Conservation (phyloP, 768 basidiomycete species). For the Tricholoma bakamatsutake region DNA sequence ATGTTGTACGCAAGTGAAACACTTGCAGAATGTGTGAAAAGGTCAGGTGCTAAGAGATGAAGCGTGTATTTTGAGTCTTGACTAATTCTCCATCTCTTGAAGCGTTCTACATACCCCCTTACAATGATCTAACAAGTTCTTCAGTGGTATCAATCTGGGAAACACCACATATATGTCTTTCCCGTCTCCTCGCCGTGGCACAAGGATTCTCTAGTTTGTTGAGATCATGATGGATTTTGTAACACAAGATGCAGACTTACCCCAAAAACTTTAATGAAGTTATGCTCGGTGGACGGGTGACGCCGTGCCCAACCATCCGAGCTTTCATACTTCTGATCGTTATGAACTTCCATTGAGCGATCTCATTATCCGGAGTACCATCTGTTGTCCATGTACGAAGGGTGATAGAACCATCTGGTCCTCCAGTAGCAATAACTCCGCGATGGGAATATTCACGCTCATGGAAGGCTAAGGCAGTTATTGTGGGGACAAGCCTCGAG, state of each 20-base stretch:
- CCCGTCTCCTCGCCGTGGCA: conserved; percentile 24
- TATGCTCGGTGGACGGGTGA: conserved; percentile 47
- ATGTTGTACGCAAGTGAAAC: too few relatives aligned
- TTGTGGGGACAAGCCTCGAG: conserved; percentile 41
- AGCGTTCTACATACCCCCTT: too few relatives aligned
- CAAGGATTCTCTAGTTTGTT: conserved; percentile 14
- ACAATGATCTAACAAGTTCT: too few relatives aligned
- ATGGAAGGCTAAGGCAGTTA: conserved; percentile 80
- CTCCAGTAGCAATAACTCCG: conserved; percentile 78
- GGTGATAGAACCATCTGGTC: conserved; percentile 67
- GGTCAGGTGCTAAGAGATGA: too few relatives aligned
- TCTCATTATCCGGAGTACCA: conserved; percentile 58
- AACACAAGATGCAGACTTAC: conserved; percentile 33
- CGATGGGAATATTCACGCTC: conserved; percentile 81
- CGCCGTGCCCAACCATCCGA: conserved; percentile 30
- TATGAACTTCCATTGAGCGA: conserved; percentile 71
- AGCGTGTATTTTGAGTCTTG: too few relatives aligned
- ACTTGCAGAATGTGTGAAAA: too few relatives aligned
- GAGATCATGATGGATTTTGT: background rate
- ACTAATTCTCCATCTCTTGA: too few relatives aligned
- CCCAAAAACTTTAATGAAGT: conserved; percentile 81
- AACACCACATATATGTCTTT: conserved; percentile 20
- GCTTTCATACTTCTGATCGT: conserved; percentile 64
- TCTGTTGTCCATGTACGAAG: conserved; percentile 85
- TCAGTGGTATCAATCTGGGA: conserved; percentile 13